Evolutionary conservation across 305 asterid species (phyloP), one percentile per base, ranked within the genome.

Genomic region (Nicotiana rustica): DNA sequence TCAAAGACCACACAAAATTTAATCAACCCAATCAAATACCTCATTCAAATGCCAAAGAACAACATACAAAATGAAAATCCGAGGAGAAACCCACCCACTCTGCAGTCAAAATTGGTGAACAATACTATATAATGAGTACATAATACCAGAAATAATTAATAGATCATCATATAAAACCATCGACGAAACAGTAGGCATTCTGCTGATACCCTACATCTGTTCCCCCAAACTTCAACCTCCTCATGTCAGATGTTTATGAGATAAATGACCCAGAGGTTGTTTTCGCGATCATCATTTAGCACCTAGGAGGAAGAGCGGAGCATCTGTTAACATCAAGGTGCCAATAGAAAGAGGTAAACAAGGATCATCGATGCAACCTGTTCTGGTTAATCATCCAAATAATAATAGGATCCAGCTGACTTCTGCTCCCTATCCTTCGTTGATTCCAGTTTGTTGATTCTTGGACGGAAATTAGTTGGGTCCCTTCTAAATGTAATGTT

Each of bases 371-470:
- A 36, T 71, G 69, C 10, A 84, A 71, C 77, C 83, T 79, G 38
- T 31, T 83, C 79, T 64, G 49, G 29, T 35, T 86, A 94, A 87
- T 93, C 97, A 78, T 96, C 99, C 87, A 96, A 90, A 83, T 93
- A 94, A 79, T 94, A 96, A 77, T 94, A 96, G 29, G 98, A 90
- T 80, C 98, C 98, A 49, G 98, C 99, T 84, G 78, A 0, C 86
- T 94, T 96, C 88, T 93, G 98, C 91, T 95, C 99, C 86, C 97
- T 84, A 88, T 96, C 98, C 92, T 93, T 93, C 84, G 97, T 91
- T 10, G 99, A 94, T 17, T 96, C 97, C 83, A 91, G 89, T 85
- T 94, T 96, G 90, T 95, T 95, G 90, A 95, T 95, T 88, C 98
- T 89, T 52, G 98, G 98, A 29, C 95, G 93, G 78, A 17, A 95